A percentile compares a stretch with the other conserved stretches of the same genome.
phyloP scores from a whole-genome alignment of 2,329 filamentous ascomycete genomes.

The Aspergillus japonicus region DNA sequence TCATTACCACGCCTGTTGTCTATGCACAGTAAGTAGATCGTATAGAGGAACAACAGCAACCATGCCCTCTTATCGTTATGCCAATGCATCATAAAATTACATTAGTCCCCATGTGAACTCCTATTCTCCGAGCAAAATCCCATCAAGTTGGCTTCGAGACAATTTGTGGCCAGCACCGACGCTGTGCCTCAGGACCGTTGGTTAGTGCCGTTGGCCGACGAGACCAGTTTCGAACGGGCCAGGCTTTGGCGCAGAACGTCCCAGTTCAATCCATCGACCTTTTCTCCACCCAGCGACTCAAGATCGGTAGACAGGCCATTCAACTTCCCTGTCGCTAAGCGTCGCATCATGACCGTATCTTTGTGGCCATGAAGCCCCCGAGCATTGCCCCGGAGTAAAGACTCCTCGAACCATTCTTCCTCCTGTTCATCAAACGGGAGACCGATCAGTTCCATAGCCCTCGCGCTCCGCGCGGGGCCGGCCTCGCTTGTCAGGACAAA shows the following conservation, averaged over 20 bases:
- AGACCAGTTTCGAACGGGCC: conserved; percentile 24
- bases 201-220: conserved; percentile 6
- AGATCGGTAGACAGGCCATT: conserved; percentile 33
- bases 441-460: conserved; percentile 68
- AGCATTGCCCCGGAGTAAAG: conserved; percentile 63
- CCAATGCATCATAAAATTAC: conserved; percentile 13
- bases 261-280: conserved; percentile 54
- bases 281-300: conserved; percentile 44
- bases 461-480: conserved; percentile 48
- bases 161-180: not conserved
- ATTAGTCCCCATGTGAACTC: conserved; percentile 16
- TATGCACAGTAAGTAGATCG: conserved; percentile 1
- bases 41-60: conserved; percentile 3
- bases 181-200: not conserved
- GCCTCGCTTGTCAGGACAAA: conserved; percentile 52
- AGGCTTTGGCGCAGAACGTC: conserved; percentile 45
- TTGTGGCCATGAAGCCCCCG: conserved; percentile 63
- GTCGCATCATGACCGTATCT: conserved; percentile 73
- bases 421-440: conserved; percentile 70
- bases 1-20: not conserved
- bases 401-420: conserved; percentile 71
- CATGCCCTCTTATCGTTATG: not conserved
- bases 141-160: conserved; percentile 9
- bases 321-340: conserved; percentile 63
- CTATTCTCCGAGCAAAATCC: conserved; percentile 18